These are phyloP conservation scores for Chimonanthus salicifolius DNA, from an alignment of 164 flowering plant genomes.

Conservation along the genomic window DNA sequence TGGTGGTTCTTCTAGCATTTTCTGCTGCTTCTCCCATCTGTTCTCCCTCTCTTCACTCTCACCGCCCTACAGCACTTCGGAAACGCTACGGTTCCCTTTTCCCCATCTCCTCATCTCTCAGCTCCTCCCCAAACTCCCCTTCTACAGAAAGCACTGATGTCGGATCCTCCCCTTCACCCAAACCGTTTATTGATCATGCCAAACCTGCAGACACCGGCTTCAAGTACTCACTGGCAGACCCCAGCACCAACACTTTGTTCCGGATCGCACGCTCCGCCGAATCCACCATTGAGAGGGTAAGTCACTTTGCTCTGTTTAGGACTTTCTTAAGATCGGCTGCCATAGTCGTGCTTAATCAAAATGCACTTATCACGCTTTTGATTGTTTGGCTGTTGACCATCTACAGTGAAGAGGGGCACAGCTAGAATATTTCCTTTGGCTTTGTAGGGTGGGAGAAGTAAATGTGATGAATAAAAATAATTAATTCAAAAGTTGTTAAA, in stretches of 20 bases:
- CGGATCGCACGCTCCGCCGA: slow-evolving; percentile 51
- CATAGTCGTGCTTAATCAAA: too few relatives aligned
- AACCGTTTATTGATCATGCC: slow-evolving; percentile 23
- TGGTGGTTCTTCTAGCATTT: slow-evolving; percentile 1
- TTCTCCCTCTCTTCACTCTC: background rate
- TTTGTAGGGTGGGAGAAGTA: too few relatives aligned
- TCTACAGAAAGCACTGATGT: slow-evolving; percentile 11
- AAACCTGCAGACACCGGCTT: slow-evolving; percentile 18
- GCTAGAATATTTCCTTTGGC: too few relatives aligned
- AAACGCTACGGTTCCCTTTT: background rate
- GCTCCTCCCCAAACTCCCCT: slow-evolving; percentile 3
- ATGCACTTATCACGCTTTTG: too few relatives aligned
- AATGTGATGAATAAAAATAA: too few relatives aligned
- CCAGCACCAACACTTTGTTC: slow-evolving; percentile 26
- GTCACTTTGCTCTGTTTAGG: background rate
- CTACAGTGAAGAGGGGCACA: too few relatives aligned
- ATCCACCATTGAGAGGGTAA: slow-evolving; percentile 64
- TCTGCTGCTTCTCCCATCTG: background rate
- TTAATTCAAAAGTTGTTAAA: too few relatives aligned
- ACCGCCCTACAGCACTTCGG: background rate
- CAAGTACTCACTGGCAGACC: slow-evolving; percentile 32
- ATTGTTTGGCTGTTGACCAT: too few relatives aligned
- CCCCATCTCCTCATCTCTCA: background rate
- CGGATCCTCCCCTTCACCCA: slow-evolving; percentile 8
- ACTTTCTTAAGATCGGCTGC: background rate